These are phyloP conservation scores for Aspergillus sojae DNA, from an alignment of 2,329 filamentous ascomycete genomes.

Conservation along the genomic window DNA sequence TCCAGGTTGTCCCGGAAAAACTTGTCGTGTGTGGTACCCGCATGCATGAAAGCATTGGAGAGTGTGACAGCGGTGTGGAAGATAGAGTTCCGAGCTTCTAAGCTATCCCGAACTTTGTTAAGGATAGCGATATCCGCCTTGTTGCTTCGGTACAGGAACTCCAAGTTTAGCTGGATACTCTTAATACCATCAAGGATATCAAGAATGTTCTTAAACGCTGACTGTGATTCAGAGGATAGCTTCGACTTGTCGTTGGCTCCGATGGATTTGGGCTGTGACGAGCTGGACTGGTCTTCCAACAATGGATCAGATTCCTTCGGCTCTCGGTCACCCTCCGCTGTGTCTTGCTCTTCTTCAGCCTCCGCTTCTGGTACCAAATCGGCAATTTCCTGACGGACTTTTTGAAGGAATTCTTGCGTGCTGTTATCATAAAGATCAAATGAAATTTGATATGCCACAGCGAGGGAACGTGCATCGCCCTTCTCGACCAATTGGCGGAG, in stretches of 20 bases:
- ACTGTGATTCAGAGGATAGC: constrained; percentile 53
- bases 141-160: constrained; percentile 96
- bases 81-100: constrained; percentile 95
- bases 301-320: constrained; percentile 62
- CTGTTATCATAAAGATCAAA: constrained; percentile 99
- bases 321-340: constrained; percentile 52
- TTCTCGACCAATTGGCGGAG: constrained; percentile 79
- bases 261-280: constrained; percentile 43
- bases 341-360: constrained; percentile 38
- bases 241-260: constrained; percentile 38
- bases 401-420: constrained; percentile 92
- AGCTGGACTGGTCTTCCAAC: constrained; percentile 52
- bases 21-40: constrained; percentile 95
- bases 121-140: constrained; percentile 88
- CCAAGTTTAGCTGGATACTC: constrained; percentile 90
- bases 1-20: constrained; percentile 98
- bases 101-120: constrained; percentile 93
- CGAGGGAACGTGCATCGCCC: constrained; percentile 75
- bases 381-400: constrained; percentile 81
- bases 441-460: constrained; percentile 93
- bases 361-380: constrained; percentile 49
- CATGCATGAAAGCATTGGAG: constrained; percentile 99
- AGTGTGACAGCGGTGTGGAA: constrained; percentile 98
- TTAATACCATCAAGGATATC: constrained; percentile 81
- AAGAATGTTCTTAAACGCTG: constrained; percentile 60